These are phyloP conservation scores for Saitozyma sp. DNA, from an alignment of 768 basidiomycete species.

Conservation along the genomic window DNA sequence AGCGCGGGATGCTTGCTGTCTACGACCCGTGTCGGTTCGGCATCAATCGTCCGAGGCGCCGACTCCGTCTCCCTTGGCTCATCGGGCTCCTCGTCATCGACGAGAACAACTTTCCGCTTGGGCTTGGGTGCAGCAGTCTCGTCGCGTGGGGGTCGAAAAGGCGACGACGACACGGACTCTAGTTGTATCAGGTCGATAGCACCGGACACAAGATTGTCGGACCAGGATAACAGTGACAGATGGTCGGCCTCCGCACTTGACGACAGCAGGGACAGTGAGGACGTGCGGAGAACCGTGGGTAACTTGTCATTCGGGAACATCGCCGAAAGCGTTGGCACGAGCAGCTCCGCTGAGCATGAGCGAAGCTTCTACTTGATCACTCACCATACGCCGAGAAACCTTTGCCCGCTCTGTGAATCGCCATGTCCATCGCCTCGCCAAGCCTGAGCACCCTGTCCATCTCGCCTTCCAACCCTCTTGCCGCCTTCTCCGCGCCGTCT, in stretches of 20 bases:
- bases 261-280: slow-evolving; percentile 69
- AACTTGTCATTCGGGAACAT: slow-evolving; percentile 63
- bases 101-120: slow-evolving; percentile 7
- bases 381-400: slow-evolving; percentile 68
- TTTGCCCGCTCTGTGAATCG: slow-evolving; percentile 71
- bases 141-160: slow-evolving; percentile 58
- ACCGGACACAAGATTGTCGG: slow-evolving; percentile 63
- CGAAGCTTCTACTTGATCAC: slow-evolving; percentile 21
- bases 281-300: slow-evolving; percentile 72
- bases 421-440: slow-evolving; percentile 79
- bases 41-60: slow-evolving; percentile 19
- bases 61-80: slow-evolving; percentile 17
- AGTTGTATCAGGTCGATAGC: slow-evolving; percentile 71
- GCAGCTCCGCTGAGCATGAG: slow-evolving; percentile 58
- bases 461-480: slow-evolving; percentile 54
- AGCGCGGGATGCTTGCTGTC: slow-evolving; percentile 71
- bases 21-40: slow-evolving; percentile 17
- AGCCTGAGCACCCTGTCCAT: slow-evolving; percentile 73
- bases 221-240: slow-evolving; percentile 65
- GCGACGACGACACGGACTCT: slow-evolving; percentile 42
- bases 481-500: slow-evolving; percentile 55
- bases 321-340: slow-evolving; percentile 71
- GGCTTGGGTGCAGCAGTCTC: slow-evolving; percentile 50
- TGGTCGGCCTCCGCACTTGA: slow-evolving; percentile 68
- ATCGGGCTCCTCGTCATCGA: slow-evolving; percentile 29